Conservation (phyloP, 305 asterid genomes). For the Fraxinus greggii region DNA sequence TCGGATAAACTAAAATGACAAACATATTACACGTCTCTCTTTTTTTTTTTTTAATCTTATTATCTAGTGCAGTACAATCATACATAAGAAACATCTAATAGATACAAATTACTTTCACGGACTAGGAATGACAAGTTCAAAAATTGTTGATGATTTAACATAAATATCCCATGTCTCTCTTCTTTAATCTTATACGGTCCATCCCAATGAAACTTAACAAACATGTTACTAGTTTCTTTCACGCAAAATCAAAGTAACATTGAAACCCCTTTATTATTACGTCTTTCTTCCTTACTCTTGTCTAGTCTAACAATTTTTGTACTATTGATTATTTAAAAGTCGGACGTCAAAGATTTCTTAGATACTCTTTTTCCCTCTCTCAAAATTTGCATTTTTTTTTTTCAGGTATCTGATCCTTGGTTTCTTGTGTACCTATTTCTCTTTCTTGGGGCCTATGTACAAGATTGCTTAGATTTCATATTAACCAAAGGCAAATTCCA, state of each 20-base stretch:
- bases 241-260: neutral
- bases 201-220: neutral
- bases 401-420: slow-evolving; percentile 48
- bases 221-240: neutral
- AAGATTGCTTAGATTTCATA: slow-evolving; percentile 61
- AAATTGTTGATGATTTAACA: neutral
- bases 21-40: no score
- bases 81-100: neutral
- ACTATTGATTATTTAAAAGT: neutral
- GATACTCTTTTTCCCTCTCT: neutral
- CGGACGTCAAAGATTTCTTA: neutral
- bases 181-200: neutral
- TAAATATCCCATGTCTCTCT: neutral
- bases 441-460: slow-evolving; percentile 64
- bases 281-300: neutral
- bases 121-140: neutral
- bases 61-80: neutral
- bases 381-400: neutral
- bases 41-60: no score
- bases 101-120: neutral
- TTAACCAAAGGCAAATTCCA: slow-evolving; percentile 37
- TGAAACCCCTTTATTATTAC: neutral
- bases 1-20: no score
- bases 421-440: slow-evolving; percentile 51
- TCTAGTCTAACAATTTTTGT: neutral